Conservation (phyloP, 139 green algal genomes). For the Gonium pectorale region DNA sequence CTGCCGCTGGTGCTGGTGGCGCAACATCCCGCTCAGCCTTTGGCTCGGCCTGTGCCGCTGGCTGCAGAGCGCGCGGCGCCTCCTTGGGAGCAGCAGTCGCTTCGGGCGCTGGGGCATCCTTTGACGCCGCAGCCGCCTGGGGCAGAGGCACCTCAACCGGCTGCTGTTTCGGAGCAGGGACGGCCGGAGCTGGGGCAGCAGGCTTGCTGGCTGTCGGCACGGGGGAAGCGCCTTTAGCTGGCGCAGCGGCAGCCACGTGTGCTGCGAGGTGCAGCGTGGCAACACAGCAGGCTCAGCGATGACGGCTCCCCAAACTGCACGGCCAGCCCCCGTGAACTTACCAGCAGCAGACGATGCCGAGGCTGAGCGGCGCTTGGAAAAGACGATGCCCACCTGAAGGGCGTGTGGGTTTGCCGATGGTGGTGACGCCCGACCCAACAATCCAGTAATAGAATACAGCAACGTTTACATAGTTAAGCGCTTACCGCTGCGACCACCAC, state of each 20-base stretch:
- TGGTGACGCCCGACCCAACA: no score
- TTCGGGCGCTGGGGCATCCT: background rate
- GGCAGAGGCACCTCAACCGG: no score
- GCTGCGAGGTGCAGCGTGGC: no score
- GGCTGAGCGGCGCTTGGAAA: background rate
- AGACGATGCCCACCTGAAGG: background rate
- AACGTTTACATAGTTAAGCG: background rate
- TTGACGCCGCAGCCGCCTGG: background rate
- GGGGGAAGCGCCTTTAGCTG: no score
- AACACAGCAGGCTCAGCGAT: no score
- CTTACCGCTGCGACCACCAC: background rate
- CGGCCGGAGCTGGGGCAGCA: background rate
- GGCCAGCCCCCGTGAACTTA: background rate
- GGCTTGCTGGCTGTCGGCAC: background rate
- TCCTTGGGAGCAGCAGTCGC: constrained; percentile 45
- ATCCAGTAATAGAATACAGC: background rate
- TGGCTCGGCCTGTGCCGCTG: constrained; percentile 68
- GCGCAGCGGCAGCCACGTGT: no score
- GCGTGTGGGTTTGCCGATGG: no score
- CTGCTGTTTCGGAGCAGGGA: no score
- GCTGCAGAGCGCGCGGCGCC: constrained; percentile 54
- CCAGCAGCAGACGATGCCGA: background rate
- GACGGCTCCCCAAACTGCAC: background rate
- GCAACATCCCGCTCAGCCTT: background rate
- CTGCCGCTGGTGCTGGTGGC: no score